Evolutionary conservation across 352 stramenopile species (phyloP), one percentile per base, ranked within the genome.

Genomic region (Lagenidium giganteum): DNA sequence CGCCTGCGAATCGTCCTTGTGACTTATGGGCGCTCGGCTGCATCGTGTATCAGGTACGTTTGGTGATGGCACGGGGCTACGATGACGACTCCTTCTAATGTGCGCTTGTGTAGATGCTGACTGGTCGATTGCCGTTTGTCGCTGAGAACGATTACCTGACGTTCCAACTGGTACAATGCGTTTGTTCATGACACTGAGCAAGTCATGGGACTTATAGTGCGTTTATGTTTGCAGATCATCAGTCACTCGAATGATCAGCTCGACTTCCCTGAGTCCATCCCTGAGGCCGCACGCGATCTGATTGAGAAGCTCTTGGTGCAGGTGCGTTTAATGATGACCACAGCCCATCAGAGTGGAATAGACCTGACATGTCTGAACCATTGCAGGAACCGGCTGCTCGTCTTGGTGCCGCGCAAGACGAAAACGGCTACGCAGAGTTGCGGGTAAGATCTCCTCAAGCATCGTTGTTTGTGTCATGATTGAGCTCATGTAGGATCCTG

Each of bases 1-100:
- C 88, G 34, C 64, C 75, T 9, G 83, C 84, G 29, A 76, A 74
- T n/a, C 61, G 72, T 20, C 67, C 70, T 8, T 87, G 82, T 17
- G 90, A 97, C 50, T 55, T 97, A 20, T 97, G 90, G 90, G 90
- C 90, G 7, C 50, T 96, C 24, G 90, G 88, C 20, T 96, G 87
- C 51, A 81, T 97, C 35, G 60, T 96, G 28, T 97, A 81, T 49
- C 73, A 87, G 67, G 74, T 85, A 20, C 6, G 34, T 50, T 14
- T 11, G 23, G 18, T 26, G 5, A 9, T 5, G 1, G 12, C 26
- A 35, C 42, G 20, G 21, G 33, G 5, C 25, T 25, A 31, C 16
- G 7, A 28, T 28, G 29, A 22, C 30, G 31, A 28, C 17, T 44
- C 12, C 24, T 18, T 35, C 16, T 27, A 36, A 41, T 30, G 16